Percentiles rank a stretch among this genome's conserved stretches.
These are phyloP conservation scores for Rhexocercosporidium sp. DNA, from an alignment of 2,329 filamentous ascomycete genomes.

Conservation along the genomic window DNA sequence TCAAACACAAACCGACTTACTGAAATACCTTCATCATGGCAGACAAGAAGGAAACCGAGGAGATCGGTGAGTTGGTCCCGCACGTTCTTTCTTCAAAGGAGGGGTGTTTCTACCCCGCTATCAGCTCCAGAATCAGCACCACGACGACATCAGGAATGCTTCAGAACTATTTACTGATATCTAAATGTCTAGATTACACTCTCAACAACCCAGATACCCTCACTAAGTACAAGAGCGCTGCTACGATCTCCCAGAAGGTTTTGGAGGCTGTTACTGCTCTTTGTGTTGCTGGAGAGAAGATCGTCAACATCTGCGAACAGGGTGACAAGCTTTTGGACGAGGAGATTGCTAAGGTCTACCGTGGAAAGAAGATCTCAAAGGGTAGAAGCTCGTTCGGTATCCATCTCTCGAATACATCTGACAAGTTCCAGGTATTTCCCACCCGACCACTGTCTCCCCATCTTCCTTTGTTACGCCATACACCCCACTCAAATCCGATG, in stretches of 20 bases:
- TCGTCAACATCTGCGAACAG: conserved; percentile 92
- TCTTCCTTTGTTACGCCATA: conserved; percentile 95
- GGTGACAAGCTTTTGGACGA: conserved; percentile 95
- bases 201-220: conserved; percentile 92
- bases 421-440: conserved; percentile 71
- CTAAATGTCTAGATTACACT: conserved; percentile 70
- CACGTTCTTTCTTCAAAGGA: conserved; percentile 34
- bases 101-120: conserved; percentile 41
- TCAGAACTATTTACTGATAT: conserved; percentile 22
- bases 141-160: conserved; percentile 16
- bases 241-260: conserved; percentile 93
- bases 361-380: conserved; percentile 96
- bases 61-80: conserved; percentile 46
- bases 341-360: conserved; percentile 94
- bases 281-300: conserved; percentile 85
- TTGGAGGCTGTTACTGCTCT: conserved; percentile 80
- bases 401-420: conserved; percentile 38
- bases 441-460: conserved; percentile 94
- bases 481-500: conserved; percentile 87
- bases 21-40: conserved; percentile 43
- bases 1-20: not conserved
- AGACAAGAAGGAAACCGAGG: conserved; percentile 48
- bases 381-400: conserved; percentile 54
- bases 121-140: conserved; percentile 18
- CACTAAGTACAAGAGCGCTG: conserved; percentile 99